Percentiles rank a stretch among this genome's conserved stretches.
phyloP scores from a whole-genome alignment of 768 basidiomycete species.

The Suillus variegatus region DNA sequence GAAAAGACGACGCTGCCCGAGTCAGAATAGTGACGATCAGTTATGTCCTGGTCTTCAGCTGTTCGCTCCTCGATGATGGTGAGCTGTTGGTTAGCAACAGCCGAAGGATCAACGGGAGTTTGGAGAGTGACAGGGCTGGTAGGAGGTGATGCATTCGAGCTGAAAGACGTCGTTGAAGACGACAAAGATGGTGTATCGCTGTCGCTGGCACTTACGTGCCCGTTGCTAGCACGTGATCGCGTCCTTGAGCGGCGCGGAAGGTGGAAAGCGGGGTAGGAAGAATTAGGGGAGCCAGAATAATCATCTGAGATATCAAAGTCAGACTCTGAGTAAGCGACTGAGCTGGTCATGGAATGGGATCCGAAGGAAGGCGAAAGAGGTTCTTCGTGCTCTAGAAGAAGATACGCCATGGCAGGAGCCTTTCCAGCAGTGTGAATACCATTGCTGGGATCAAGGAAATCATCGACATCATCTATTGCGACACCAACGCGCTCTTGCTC shows the following conservation, averaged over 20 bases:
- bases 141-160: slow-evolving; percentile 37
- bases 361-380: slow-evolving; percentile 28
- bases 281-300: slow-evolving; percentile 21
- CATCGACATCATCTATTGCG: slow-evolving; percentile 32
- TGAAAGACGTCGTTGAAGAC: slow-evolving; percentile 40
- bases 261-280: slow-evolving; percentile 29
- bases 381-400: slow-evolving; percentile 34
- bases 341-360: slow-evolving; percentile 16
- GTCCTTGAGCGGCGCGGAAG: slow-evolving; percentile 34
- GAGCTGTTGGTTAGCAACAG: slow-evolving; percentile 25
- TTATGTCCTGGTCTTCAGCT: slow-evolving; percentile 19
- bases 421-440: slow-evolving; percentile 12
- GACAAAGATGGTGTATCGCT: slow-evolving; percentile 53
- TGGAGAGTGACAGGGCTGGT: slow-evolving; percentile 33
- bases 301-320: slow-evolving; percentile 37
- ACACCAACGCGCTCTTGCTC: slow-evolving; percentile 24
- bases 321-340: slow-evolving; percentile 32
- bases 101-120: slow-evolving; percentile 34
- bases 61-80: slow-evolving; percentile 42
- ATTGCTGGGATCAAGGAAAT: slow-evolving; percentile 30
- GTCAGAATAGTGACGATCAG: slow-evolving; percentile 15
- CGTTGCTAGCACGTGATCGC: slow-evolving; percentile 27
- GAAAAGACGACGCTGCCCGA: slow-evolving; percentile 27
- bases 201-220: slow-evolving; percentile 33
- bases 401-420: slow-evolving; percentile 17